Base-by-base conservation (phyloP, 2,329 filamentous ascomycete species). In the Microascus cirrosus region DNA sequence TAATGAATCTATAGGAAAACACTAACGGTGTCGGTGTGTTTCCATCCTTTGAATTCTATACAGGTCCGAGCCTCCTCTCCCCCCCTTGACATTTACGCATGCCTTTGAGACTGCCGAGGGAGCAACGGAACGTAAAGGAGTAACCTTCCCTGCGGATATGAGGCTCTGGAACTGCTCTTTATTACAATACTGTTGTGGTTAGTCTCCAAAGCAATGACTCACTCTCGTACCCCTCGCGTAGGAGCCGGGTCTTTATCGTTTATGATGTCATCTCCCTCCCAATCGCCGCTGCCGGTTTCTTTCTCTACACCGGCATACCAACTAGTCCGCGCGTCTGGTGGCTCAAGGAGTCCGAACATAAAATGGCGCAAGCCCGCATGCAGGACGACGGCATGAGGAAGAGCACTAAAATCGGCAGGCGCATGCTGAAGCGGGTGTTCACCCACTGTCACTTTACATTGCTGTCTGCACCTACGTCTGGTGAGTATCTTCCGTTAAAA, bases 161-260 rank as follows among this genome's bases (percentile, higher is more conserved):
- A n/a, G n/a, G n/a, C n/a, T n/a, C n/a, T n/a, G n/a, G n/a, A n/a
- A n/a, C n/a, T n/a, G n/a, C n/a, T n/a, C n/a, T n/a, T n/a, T n/a
- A n/a, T n/a, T n/a, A n/a, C n/a, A n/a, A n/a, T n/a, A n/a, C n/a
- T n/a, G n/a, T n/a, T n/a, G n/a, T n/a, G n/a, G n/a, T n/a, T n/a
- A n/a, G n/a, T n/a, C n/a, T n/a, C n/a, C n/a, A n/a, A n/a, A n/a
- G n/a, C n/a, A n/a, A n/a, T n/a, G n/a, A n/a, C 13, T 36, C 34
- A 8, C 13, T 36, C 7, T 36, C 13, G 34, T 8, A n/a, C n/a
- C n/a, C 34, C 7, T 13, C 7, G 34, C 34, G 34, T 36, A 50
- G 45, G 45, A 67, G 69, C 35, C 71, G 69, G 69, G 54, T 71
- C 0, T 72, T 72, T 39, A 68, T 73, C 39, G 67, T 69, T 6